Percentiles rank a stretch among this genome's conserved stretches.
phyloP scores from a whole-genome alignment of 2,329 filamentous ascomycete species.

The Xylariaceae sp. region DNA sequence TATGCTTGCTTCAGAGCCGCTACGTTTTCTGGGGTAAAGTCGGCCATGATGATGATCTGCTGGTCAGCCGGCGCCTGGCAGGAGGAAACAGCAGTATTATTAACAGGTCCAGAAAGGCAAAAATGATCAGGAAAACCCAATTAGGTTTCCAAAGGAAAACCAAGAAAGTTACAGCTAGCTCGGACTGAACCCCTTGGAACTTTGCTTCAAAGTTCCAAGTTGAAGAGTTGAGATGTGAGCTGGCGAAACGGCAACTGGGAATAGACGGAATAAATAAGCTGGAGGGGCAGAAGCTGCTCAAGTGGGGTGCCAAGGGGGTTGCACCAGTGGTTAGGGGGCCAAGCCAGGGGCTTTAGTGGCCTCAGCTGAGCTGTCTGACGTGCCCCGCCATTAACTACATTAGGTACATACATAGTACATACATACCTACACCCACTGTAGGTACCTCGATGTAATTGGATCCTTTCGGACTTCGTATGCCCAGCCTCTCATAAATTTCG shows the following conservation, averaged over 20 bases:
- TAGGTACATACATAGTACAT: background rate
- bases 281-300: conserved; percentile 19
- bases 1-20: conserved; percentile 72
- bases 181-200: background rate
- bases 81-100: background rate
- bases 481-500: background rate
- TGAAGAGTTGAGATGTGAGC: conserved; percentile 2
- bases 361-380: conserved; percentile 25
- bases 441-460: too few relatives aligned
- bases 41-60: conserved; percentile 35
- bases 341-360: too few relatives aligned
- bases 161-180: background rate
- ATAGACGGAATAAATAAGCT: conserved; percentile 14
- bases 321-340: too few relatives aligned
- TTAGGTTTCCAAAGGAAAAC: background rate
- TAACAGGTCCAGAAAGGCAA: background rate
- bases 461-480: background rate
- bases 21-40: conserved; percentile 68
- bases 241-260: conserved; percentile 12
- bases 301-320: conserved; percentile 9
- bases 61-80: background rate
- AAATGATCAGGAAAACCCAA: background rate
- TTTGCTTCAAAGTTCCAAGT: background rate
- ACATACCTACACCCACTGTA: conserved; percentile 7
- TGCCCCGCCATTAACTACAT: conserved; percentile 25